phyloP scores from a whole-genome alignment of 2,329 filamentous ascomycete species.

The Fusarium pseudocircinatum region DNA sequence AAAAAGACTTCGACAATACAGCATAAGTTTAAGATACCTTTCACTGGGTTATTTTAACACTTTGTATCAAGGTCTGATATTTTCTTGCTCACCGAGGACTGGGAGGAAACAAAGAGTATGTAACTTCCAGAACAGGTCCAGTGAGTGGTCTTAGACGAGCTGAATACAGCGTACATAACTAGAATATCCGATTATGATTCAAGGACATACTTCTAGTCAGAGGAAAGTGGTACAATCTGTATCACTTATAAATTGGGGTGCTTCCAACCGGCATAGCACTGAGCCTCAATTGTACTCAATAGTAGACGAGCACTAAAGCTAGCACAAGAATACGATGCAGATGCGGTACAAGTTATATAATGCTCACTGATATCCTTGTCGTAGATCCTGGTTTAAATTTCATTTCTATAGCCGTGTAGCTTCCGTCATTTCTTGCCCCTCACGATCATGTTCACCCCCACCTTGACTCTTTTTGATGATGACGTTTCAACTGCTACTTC shows the following conservation, averaged over 20 bases:
- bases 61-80: neutral
- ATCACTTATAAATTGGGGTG: neutral
- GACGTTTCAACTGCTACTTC: constrained; percentile 22
- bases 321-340: neutral
- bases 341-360: neutral
- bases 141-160: neutral
- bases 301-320: neutral
- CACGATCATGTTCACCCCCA: constrained; percentile 22
- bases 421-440: constrained; percentile 18
- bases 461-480: constrained; percentile 11
- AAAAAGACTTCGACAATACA: neutral
- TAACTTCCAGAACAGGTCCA: neutral
- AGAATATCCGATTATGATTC: neutral
- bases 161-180: neutral
- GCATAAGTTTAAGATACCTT: neutral
- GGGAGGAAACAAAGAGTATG: neutral
- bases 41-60: neutral
- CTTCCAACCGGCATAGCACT: neutral
- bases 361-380: neutral
- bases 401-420: neutral
- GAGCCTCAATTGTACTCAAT: neutral
- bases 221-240: neutral
- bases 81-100: neutral
- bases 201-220: neutral
- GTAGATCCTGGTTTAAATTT: neutral